Percentiles rank a stretch among this genome's conserved stretches.
Evolutionary conservation across 2,329 filamentous ascomycete species (phyloP).

Genomic region (Fusarium sambucinum): DNA sequence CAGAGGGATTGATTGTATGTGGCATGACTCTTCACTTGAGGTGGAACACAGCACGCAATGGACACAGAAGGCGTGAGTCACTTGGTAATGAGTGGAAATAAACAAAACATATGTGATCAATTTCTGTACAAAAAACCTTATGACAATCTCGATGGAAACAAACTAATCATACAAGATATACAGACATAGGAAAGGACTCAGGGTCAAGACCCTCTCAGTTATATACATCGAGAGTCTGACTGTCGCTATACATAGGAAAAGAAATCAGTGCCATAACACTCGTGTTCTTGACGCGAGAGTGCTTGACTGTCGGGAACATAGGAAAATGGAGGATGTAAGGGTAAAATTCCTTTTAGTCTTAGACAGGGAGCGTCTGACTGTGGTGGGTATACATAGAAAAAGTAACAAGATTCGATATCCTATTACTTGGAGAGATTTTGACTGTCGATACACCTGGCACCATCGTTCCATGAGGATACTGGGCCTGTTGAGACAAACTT

Average conservation of each 20-base stretch:
- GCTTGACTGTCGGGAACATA: slow-evolving; percentile 13
- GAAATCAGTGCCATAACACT: background rate
- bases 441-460: slow-evolving; percentile 42
- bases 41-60: background rate
- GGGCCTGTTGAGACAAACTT: slow-evolving; percentile 29
- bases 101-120: slow-evolving; percentile 10
- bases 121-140: slow-evolving; percentile 7
- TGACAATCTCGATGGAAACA: background rate
- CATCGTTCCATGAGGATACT: slow-evolving; percentile 33
- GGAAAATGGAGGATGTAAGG: background rate
- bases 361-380: slow-evolving; percentile 8
- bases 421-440: slow-evolving; percentile 16
- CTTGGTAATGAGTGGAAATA: background rate
- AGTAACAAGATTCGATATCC: slow-evolving; percentile 1
- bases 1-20: background rate
- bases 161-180: slow-evolving; percentile 28
- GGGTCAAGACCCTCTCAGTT: slow-evolving; percentile 1
- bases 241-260: slow-evolving; percentile 21
- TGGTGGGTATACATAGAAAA: slow-evolving; percentile 25
- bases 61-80: background rate
- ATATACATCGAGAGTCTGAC: background rate
- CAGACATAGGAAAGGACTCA: slow-evolving; percentile 27
- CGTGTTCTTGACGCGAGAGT: slow-evolving; percentile 1
- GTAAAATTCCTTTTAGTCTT: slow-evolving; percentile 2
- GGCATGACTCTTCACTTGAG: background rate